Base-by-base conservation (phyloP, 495 filamentous ascomycete species). In the Daldinia loculata region DNA sequence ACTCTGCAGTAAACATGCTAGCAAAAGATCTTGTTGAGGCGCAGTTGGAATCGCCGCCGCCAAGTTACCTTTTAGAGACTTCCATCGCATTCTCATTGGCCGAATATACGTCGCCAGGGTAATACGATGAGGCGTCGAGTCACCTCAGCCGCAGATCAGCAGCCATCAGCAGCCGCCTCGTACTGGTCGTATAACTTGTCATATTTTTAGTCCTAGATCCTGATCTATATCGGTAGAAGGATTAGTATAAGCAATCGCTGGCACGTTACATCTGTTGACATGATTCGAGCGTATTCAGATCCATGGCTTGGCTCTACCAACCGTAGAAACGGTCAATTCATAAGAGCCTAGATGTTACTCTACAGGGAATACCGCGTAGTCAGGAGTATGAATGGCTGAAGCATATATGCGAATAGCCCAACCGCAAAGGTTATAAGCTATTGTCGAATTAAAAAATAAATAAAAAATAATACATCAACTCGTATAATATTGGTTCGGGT, bases 131-230 rank as follows among this genome's bases (percentile, higher is more conserved):
- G 43, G 43, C 43, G 43, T 48, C 39, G 5, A 4, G 39, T 41
- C 39, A 41, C 39, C n/a, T 41, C 43, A 48, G 43, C 43, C 43
- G 43, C 43, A 19, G 17, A 48, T 48, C 43, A 17, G 43, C 39
- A 45, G 41, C n/a, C 41, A 45, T 45, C n/a, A 45, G 41, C 43
- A 48, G 43, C 43, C 43, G 43, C 43, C 43, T 48, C 43, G 43
- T 24, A 48, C 43, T 48, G 4, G n/a, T 48, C 43, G 43, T 22
- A 19, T 48, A 22, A 1, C 19, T 24, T 48, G 22, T 24, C 6
- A 22, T 48, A 48, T 48, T 48, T 48, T 48, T 48, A 48, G 43
- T 24, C 19, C 2, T 22, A 11, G 17, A 24, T 48, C 19, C 43
- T 3, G 7, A 24, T 22, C 43, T 48, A 48, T 48, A 48, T 5